Evolutionary conservation across 495 filamentous ascomycete genomes (phyloP).

Genomic region (Xylaria castorea): DNA sequence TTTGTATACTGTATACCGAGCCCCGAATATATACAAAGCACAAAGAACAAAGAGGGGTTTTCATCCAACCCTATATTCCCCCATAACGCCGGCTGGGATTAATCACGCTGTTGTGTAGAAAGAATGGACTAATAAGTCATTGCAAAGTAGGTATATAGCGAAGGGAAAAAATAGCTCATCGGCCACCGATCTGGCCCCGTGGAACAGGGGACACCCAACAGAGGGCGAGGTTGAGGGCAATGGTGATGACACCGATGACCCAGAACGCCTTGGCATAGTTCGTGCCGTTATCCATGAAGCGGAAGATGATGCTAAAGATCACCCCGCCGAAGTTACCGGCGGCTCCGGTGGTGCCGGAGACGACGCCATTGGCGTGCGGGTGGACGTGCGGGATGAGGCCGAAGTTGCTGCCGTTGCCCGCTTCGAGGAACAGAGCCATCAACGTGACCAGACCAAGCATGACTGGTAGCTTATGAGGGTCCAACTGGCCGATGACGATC

Average conservation of each 20-base stretch:
- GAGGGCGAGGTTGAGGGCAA: conserved; percentile 69
- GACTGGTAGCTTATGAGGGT: conserved; percentile 63
- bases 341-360: conserved; percentile 79
- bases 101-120: neutral
- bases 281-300: conserved; percentile 66
- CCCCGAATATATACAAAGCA: neutral
- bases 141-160: neutral
- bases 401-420: conserved; percentile 85
- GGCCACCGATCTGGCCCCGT: conserved; percentile 70
- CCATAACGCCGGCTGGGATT: neutral
- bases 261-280: conserved; percentile 75
- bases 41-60: neutral
- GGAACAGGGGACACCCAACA: conserved; percentile 78
- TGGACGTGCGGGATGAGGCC: conserved; percentile 84
- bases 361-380: conserved; percentile 70
- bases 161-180: conserved; percentile 40
- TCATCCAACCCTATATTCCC: neutral
- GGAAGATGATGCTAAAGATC: conserved; percentile 84
- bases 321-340: conserved; percentile 86
- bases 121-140: neutral
- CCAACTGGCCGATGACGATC: conserved; percentile 71
- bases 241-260: conserved; percentile 81
- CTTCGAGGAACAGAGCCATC: conserved; percentile 83
- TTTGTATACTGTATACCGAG: neutral
- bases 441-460: conserved; percentile 80